These are phyloP conservation scores for Exsudoporus floridanus DNA, from an alignment of 1,284 basidiomycete species.

Conservation along the genomic window DNA sequence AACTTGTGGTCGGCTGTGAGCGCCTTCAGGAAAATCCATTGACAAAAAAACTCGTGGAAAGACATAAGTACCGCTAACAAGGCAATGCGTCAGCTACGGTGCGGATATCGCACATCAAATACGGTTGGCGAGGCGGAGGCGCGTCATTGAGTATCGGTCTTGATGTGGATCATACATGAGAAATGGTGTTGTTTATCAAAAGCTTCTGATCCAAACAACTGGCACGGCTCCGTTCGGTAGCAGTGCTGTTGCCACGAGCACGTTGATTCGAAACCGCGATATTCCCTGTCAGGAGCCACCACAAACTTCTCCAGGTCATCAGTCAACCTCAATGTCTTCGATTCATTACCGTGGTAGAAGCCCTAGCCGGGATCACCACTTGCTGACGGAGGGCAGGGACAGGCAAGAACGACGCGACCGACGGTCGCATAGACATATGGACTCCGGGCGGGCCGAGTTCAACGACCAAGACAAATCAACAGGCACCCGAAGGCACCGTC, in stretches of 20 bases:
- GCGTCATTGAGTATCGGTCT: conserved; percentile 11
- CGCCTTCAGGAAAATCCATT: conserved; percentile 11
- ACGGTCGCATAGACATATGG: conserved; percentile 16
- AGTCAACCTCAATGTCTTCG: conserved; percentile 19
- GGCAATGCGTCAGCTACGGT: conserved; percentile 25
- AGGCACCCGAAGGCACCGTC: conserved; percentile 7
- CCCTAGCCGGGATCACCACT: conserved; percentile 16
- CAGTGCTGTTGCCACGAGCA: too few species aligned
- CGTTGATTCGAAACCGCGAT: neutral
- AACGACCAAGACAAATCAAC: conserved; percentile 8
- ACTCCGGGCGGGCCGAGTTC: conserved; percentile 10
- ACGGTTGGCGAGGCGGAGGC: conserved; percentile 8
- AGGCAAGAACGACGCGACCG: conserved; percentile 19
- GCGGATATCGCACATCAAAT: conserved; percentile 30
- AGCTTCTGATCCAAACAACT: conserved; percentile 32
- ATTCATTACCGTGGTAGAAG: conserved; percentile 22
- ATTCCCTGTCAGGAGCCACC: neutral
- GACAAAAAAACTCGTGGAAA: conserved; percentile 15
- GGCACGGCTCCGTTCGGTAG: too few species aligned
- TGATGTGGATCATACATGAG: conserved; percentile 20
- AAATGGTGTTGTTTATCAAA: conserved; percentile 28
- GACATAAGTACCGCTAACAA: conserved; percentile 1
- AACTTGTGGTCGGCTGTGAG: conserved; percentile 29
- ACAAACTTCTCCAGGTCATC: neutral
- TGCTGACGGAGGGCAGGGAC: conserved; percentile 14